Conservation (phyloP, 2,329 filamentous ascomycete genomes). For the Biscogniauxia mediterranea region DNA sequence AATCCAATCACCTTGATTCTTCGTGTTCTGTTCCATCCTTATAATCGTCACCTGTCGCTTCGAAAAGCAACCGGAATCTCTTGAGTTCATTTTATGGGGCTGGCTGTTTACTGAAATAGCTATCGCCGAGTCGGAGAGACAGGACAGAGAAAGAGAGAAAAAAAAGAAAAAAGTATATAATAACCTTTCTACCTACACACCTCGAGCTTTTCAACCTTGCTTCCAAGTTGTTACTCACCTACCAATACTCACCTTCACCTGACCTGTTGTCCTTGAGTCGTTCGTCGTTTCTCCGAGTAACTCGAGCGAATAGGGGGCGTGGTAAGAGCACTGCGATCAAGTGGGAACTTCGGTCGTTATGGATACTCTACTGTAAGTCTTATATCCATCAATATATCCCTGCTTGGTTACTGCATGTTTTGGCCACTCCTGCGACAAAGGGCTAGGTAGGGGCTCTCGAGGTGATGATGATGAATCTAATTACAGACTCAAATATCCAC, state of each 20-base stretch:
- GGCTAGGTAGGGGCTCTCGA: background rate
- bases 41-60: background rate
- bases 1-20: background rate
- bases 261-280: slow-evolving; percentile 2
- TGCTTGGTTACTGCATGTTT: background rate
- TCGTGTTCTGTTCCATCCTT: background rate
- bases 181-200: background rate
- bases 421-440: background rate
- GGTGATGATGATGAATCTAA: background rate
- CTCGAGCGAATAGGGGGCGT: slow-evolving; percentile 2
- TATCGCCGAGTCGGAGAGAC: background rate
- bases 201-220: background rate
- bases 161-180: slow-evolving; percentile 1
- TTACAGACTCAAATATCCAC: background rate
- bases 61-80: background rate
- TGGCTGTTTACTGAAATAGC: background rate
- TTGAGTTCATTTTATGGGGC: background rate
- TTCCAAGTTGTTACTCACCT: background rate
- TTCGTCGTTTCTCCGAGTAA: background rate
- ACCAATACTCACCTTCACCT: background rate
- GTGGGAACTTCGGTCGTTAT: slow-evolving; percentile 36
- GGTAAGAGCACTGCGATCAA: background rate
- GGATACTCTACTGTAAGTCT: slow-evolving; percentile 62
- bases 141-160: background rate
- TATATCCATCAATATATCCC: slow-evolving; percentile 7